These are phyloP conservation scores for Dryas drummondii DNA, from an alignment of 306 rosid species.

Conservation along the genomic window DNA sequence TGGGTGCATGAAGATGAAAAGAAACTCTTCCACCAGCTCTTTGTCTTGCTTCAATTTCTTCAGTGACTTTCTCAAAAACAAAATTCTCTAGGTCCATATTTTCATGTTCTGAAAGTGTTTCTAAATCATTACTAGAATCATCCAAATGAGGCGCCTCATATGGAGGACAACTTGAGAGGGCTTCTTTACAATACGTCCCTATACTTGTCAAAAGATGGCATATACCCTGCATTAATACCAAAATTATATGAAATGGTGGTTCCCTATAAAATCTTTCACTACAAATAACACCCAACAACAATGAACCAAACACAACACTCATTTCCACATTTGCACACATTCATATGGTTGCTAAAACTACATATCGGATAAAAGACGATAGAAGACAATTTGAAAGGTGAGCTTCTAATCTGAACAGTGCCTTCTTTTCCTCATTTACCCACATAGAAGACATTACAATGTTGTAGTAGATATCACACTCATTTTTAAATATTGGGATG, in stretches of 20 bases:
- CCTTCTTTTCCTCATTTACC: neutral
- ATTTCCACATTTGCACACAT: neutral
- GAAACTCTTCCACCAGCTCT: slow-evolving; percentile 62
- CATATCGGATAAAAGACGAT: neutral
- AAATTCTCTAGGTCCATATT: slow-evolving; percentile 94
- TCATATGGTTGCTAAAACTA: neutral
- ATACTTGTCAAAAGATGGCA: slow-evolving; percentile 81
- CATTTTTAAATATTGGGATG: neutral
- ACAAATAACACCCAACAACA: neutral
- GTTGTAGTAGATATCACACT: neutral
- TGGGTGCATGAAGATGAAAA: slow-evolving; percentile 80
- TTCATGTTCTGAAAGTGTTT: slow-evolving; percentile 70
- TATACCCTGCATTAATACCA: slow-evolving; percentile 62
- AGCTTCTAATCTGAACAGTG: neutral
- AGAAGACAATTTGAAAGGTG: neutral
- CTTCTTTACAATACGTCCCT: slow-evolving; percentile 74
- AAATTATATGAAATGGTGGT: slow-evolving; percentile 12
- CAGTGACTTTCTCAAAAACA: slow-evolving; percentile 79
- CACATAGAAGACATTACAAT: neutral
- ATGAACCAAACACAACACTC: neutral
- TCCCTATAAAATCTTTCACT: too few species aligned
- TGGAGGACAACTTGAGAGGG: slow-evolving; percentile 55
- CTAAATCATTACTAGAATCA: slow-evolving; percentile 68
- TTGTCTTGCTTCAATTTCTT: slow-evolving; percentile 84
- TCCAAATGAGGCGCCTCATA: slow-evolving; percentile 64